These are phyloP conservation scores for Ustilago hordei DNA, from an alignment of 1,284 basidiomycete genomes.

Conservation along the genomic window DNA sequence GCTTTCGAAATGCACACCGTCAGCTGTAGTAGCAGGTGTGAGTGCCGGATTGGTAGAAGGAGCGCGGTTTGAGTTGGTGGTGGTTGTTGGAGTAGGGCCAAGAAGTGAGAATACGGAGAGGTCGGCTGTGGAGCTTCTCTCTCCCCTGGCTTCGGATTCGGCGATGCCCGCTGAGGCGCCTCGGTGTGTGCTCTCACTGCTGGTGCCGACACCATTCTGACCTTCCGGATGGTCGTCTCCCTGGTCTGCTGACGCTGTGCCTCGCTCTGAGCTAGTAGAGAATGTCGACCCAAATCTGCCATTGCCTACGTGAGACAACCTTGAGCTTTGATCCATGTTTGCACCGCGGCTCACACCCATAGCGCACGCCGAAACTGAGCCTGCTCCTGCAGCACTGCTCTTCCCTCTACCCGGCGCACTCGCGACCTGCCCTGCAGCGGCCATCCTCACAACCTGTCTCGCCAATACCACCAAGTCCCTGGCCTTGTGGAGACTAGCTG, in stretches of 20 bases:
- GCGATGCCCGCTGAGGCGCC: not conserved
- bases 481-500: constrained; percentile 47
- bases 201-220: constrained; percentile 1
- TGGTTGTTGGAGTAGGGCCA: constrained; percentile 7
- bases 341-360: not conserved
- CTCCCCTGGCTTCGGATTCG: constrained; percentile 3
- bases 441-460: constrained; percentile 43
- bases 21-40: constrained; percentile 3
- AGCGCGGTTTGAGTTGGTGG: constrained; percentile 10
- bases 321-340: constrained; percentile 3
- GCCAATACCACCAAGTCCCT: constrained; percentile 44
- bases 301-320: constrained; percentile 9
- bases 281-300: constrained; percentile 31
- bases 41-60: constrained; percentile 7
- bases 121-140: constrained; percentile 20
- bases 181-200: not conserved
- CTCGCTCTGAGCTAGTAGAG: constrained; percentile 43
- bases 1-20: constrained; percentile 24
- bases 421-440: constrained; percentile 33
- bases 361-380: not conserved
- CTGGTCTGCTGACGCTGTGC: constrained; percentile 20
- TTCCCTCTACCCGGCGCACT: constrained; percentile 20
- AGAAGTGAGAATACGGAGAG: constrained; percentile 27
- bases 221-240: not conserved
- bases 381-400: constrained; percentile 18